Conservation (phyloP, 75 land plant species). For the Selaginella tamariscina region DNA sequence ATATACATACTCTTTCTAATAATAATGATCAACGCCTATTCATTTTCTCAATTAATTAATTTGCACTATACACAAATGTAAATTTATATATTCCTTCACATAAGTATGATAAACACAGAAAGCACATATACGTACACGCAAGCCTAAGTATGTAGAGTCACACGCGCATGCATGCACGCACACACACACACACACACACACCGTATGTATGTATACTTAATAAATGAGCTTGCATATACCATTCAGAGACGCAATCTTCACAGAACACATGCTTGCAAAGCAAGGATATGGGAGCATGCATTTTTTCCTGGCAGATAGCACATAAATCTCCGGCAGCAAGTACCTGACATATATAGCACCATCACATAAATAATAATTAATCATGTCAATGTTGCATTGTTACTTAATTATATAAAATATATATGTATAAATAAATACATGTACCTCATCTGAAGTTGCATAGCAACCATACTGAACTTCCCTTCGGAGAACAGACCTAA, state of each 20-base stretch:
- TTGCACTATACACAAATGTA: too few relatives aligned
- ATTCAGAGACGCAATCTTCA: constrained; percentile 98
- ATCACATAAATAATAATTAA: background rate
- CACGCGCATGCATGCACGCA: too few relatives aligned
- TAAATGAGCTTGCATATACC: too few relatives aligned
- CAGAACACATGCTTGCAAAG: constrained; percentile 97
- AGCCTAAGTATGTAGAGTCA: too few relatives aligned
- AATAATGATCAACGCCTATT: too few relatives aligned
- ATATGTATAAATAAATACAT: background rate
- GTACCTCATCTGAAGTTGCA: constrained; percentile 95
- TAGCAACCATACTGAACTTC: constrained; percentile 92
- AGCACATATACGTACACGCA: too few relatives aligned
- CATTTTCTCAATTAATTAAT: too few relatives aligned
- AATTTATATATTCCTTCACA: too few relatives aligned
- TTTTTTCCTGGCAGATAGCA: constrained; percentile 98
- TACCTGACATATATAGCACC: constrained; percentile 30
- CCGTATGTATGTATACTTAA: too few relatives aligned
- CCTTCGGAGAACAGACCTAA: constrained; percentile 76
- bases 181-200: too few relatives aligned
- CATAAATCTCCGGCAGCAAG: constrained; percentile 87
- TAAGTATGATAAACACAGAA: too few relatives aligned
- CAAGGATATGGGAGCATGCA: constrained; percentile 88
- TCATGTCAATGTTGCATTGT: background rate
- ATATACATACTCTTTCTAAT: too few relatives aligned
- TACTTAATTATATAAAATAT: background rate